Evolutionary conservation across 208 protist species (phyloP).

Genomic region (Porcisia hertigi): DNA sequence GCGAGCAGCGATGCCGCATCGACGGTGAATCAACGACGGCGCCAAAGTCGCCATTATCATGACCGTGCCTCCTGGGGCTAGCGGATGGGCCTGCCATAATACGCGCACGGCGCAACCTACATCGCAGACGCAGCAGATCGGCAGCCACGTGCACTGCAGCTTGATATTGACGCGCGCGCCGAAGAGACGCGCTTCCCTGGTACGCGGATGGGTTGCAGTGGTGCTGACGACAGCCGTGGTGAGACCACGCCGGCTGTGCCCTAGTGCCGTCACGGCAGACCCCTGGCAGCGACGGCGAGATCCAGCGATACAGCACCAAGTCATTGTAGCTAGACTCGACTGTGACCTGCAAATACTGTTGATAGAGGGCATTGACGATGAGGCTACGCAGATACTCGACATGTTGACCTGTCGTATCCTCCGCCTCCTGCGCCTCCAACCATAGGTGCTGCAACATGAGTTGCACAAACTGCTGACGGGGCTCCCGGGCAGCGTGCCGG

Average conservation of each 20-base stretch:
- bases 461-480: not conserved
- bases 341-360: slow-evolving; percentile 53
- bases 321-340: slow-evolving; percentile 50
- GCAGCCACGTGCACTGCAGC: slow-evolving; percentile 16
- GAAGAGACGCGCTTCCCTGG: not conserved
- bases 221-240: not conserved
- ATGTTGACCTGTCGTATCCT: slow-evolving; percentile 43
- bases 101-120: slow-evolving; percentile 13
- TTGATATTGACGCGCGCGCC: slow-evolving; percentile 11
- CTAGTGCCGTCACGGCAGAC: not conserved
- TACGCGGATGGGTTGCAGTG: not conserved
- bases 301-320: slow-evolving; percentile 49
- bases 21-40: not conserved
- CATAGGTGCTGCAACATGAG: slow-evolving; percentile 20
- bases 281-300: slow-evolving; percentile 18
- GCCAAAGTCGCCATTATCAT: not conserved
- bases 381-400: slow-evolving; percentile 48
- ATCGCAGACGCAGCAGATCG: slow-evolving; percentile 22
- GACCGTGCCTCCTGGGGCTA: not conserved
- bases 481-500: not conserved
- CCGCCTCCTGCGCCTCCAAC: slow-evolving; percentile 30
- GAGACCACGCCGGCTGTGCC: not conserved
- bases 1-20: not conserved
- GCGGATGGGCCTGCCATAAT: not conserved
- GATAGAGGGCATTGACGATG: slow-evolving; percentile 49